Conservation (phyloP, 371 early-diverging fungal genomes). For the Phascolomyces articulosus region DNA sequence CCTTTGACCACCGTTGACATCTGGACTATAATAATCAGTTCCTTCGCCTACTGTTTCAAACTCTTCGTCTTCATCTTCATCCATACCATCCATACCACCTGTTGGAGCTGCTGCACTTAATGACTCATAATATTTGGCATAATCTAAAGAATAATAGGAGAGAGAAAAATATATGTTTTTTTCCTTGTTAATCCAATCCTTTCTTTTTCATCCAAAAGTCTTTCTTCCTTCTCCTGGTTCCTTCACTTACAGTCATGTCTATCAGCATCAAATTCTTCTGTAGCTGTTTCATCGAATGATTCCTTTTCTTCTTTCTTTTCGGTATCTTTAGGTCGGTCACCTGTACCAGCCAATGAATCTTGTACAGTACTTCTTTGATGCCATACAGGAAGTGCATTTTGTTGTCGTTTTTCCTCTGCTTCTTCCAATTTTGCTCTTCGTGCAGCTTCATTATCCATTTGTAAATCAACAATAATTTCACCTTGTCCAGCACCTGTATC, state of each 20-base stretch:
- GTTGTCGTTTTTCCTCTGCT: slow-evolving; percentile 72
- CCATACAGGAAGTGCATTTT: slow-evolving; percentile 85
- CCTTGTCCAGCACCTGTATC: slow-evolving; percentile 77
- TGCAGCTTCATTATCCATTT: slow-evolving; percentile 75
- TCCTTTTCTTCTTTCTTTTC: slow-evolving; percentile 51
- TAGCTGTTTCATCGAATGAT: slow-evolving; percentile 37
- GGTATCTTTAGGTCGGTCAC: slow-evolving; percentile 38
- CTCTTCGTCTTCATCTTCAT: slow-evolving; percentile 33
- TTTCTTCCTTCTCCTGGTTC: not conserved
- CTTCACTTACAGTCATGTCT: slow-evolving; percentile 51
- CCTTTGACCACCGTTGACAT: slow-evolving; percentile 5
- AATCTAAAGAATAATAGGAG: slow-evolving; percentile 28
- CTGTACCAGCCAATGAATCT: slow-evolving; percentile 36
- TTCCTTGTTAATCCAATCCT: not conserved
- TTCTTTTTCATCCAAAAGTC: not conserved
- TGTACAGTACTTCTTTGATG: slow-evolving; percentile 77
- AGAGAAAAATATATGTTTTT: not conserved
- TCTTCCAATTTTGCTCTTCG: slow-evolving; percentile 71
- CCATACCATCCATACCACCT: slow-evolving; percentile 1
- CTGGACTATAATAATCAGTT: slow-evolving; percentile 29
- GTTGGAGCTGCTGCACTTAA: slow-evolving; percentile 29
- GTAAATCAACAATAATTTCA: slow-evolving; percentile 80
- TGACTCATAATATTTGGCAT: slow-evolving; percentile 47
- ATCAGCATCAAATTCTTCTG: slow-evolving; percentile 47
- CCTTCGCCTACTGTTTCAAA: slow-evolving; percentile 27